Evolutionary conservation across 2,329 filamentous ascomycete species (phyloP).

Genomic region (Ceratocystis variospora): DNA sequence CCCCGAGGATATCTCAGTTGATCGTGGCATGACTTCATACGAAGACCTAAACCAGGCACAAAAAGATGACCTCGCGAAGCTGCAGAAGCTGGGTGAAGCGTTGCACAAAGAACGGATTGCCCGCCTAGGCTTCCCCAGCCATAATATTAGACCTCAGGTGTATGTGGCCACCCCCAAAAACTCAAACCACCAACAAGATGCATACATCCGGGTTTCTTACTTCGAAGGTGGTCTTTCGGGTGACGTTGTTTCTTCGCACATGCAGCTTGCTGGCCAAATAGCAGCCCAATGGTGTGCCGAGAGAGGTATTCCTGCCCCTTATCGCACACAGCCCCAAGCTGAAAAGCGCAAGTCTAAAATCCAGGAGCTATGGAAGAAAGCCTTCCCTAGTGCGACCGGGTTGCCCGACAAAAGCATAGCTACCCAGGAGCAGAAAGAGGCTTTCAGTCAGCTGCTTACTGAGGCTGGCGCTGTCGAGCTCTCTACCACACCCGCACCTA

Average conservation of each 20-base stretch:
- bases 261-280: constrained; percentile 49
- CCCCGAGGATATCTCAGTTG: constrained; percentile 22
- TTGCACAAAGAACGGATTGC: constrained; percentile 31
- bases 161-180: background rate
- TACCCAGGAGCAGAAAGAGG: constrained; percentile 5
- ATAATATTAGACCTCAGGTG: background rate
- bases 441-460: constrained; percentile 24
- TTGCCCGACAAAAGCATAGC: background rate
- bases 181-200: constrained; percentile 32
- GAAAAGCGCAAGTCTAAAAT: constrained; percentile 26
- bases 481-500: constrained; percentile 38
- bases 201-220: constrained; percentile 32
- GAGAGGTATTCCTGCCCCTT: constrained; percentile 46
- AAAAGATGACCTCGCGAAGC: constrained; percentile 33
- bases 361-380: constrained; percentile 26
- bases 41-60: constrained; percentile 32
- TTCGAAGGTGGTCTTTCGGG: constrained; percentile 24
- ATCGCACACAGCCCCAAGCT: constrained; percentile 33
- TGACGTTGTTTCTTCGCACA: constrained; percentile 30
- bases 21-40: constrained; percentile 33
- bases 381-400: constrained; percentile 13
- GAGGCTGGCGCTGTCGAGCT: constrained; percentile 38
- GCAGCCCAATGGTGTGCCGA: constrained; percentile 47
- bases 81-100: constrained; percentile 36
- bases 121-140: background rate